Evolutionary conservation across 1,139 yeast genomes (phyloP), one percentile per base, ranked within the genome.

Genomic region (Yamadazyma dushanensis): DNA sequence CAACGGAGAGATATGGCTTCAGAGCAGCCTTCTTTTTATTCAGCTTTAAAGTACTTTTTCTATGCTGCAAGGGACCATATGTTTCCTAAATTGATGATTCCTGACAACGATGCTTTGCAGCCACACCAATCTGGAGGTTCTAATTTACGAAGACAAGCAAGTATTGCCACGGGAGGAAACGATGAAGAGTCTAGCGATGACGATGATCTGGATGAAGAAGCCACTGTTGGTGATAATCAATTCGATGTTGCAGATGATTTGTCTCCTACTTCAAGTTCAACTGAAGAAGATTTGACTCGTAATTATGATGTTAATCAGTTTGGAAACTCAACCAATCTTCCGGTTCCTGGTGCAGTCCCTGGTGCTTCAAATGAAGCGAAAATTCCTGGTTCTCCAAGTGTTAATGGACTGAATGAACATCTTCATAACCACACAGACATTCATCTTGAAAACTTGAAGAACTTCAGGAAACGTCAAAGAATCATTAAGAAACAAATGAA

Each of bases 401-500:
- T 18, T 39, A 32, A 20, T 32, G 39, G n/a, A 34, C 20, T 9
- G 6, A 26, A 26, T 10, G 29, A 26, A 9, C 6, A 26, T 16
- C 15, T 19, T 13, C 24, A 30, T 13, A 15, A 30, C 21, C 32
- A 30, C 34, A 58, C 63, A 10, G 67, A 66, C 23, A 65, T 84
- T 38, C 87, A 82, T 43, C 66, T 70, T 25, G 83, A 82, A 36
- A 77, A 80, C 40, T 68, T 81, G 57, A 70, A 69, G 31, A 73
- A 70, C 44, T 83, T 83, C 61, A 72, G 79, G 43, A 61, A 67
- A 38, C 69, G 92, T 20, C 80, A 87, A 46, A 60, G 71, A 25
- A 72, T 78, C 46, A 85, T 89, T 38, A 80, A 83, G 51, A 80
- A 81, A 41, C 96, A 88, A 59, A 80, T 87, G 74, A 80, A 80